A percentile compares a stretch with the other conserved stretches of the same genome.
phyloP scores from a whole-genome alignment of 2,329 filamentous ascomycete genomes.

The Fusarium paranaense region DNA sequence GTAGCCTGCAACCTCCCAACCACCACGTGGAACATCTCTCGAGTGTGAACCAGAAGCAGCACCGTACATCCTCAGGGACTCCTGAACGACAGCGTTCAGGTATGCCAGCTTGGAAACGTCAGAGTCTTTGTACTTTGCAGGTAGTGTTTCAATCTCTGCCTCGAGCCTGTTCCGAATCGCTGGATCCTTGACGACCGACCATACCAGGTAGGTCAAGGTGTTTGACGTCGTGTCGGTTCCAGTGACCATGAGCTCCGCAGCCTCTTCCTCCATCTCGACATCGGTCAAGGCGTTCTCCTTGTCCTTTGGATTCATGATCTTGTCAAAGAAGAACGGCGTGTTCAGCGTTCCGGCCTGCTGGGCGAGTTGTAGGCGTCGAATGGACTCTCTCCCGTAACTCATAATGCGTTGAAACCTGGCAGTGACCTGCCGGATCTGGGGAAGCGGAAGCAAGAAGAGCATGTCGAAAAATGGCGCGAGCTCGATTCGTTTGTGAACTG shows the following conservation, averaged over 20 bases:
- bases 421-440: not conserved
- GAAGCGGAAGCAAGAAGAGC: not conserved
- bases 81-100: not conserved
- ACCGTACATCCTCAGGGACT: constrained; percentile 15
- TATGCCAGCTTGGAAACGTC: not conserved
- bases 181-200: not conserved
- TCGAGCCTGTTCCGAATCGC: not conserved
- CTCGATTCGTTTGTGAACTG: not conserved
- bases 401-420: not conserved
- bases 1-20: not conserved
- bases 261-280: constrained; percentile 1
- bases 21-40: not conserved
- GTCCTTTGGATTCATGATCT: not conserved
- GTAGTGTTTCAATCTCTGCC: not conserved
- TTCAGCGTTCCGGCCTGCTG: not conserved
- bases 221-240: constrained; percentile 6
- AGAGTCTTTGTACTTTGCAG: not conserved
- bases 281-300: not conserved
- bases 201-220: constrained; percentile 1
- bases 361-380: not conserved
- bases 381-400: not conserved
- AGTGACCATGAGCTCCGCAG: not conserved
- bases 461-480: not conserved
- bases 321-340: not conserved
- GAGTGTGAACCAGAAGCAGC: constrained; percentile 6